Evolutionary conservation across 139 green algal genomes (phyloP).

Genomic region (Chlamydomonas urium): DNA sequence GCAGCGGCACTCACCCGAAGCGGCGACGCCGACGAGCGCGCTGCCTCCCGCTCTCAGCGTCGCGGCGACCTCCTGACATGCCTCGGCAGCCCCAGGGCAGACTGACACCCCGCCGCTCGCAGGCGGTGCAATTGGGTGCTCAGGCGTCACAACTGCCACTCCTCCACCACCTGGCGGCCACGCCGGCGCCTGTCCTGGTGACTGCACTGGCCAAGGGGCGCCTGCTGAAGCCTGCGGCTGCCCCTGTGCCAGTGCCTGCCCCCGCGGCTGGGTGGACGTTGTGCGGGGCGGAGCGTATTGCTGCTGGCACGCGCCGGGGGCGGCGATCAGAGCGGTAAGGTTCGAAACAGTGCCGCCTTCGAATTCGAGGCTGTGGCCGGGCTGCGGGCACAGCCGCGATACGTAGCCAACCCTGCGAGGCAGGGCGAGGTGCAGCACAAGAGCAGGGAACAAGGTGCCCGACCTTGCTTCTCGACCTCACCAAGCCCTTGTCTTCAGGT

Average conservation of each 20-base stretch:
- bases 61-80: neutral
- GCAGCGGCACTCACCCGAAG: neutral
- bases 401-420: slow-evolving; percentile 3
- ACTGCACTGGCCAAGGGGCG: neutral
- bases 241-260: neutral
- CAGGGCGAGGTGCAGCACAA: neutral
- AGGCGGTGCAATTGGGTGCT: too few relatives aligned
- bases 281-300: neutral
- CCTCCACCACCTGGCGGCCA: neutral
- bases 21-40: slow-evolving; percentile 8
- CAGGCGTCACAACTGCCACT: neutral
- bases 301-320: neutral
- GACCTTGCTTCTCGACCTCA: neutral
- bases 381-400: neutral
- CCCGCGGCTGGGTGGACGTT: too few relatives aligned
- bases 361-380: slow-evolving; percentile 2
- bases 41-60: slow-evolving; percentile 8
- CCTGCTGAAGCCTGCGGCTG: too few relatives aligned
- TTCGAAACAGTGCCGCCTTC: neutral
- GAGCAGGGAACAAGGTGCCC: neutral
- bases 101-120: too few relatives aligned
- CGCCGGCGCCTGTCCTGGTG: neutral
- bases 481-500: neutral
- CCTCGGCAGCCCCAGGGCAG: too few relatives aligned
- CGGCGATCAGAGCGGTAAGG: slow-evolving; percentile 12